Evolutionary conservation across 139 green algal genomes (phyloP).

Genomic region (Chlamydomonas asymmetrica): DNA sequence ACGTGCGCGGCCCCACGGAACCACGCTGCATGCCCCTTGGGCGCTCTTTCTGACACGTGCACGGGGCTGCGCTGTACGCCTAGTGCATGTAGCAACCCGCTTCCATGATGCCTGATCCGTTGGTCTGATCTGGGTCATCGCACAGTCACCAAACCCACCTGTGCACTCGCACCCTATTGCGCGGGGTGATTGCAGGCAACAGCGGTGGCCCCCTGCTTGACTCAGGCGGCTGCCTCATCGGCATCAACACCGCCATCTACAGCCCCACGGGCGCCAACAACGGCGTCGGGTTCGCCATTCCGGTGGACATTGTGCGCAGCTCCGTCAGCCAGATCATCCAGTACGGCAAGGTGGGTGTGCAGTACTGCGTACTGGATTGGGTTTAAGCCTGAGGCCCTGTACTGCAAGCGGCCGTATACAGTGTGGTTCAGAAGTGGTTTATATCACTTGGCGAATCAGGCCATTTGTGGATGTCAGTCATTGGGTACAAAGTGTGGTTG

Average conservation of each 20-base stretch:
- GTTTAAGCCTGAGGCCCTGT: not conserved
- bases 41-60: too few relatives aligned
- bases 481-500: too few relatives aligned
- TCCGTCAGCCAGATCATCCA: conserved; percentile 75
- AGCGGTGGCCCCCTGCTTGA: conserved; percentile 59
- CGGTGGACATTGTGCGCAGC: conserved; percentile 64
- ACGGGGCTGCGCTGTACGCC: too few relatives aligned
- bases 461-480: too few relatives aligned
- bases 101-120: too few relatives aligned
- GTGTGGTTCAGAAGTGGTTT: too few relatives aligned
- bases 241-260: conserved; percentile 73
- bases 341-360: conserved; percentile 44
- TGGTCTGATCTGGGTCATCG: too few relatives aligned
- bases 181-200: conserved; percentile 43
- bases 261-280: conserved; percentile 69
- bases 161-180: not conserved
- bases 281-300: conserved; percentile 86
- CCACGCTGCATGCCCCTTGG: too few relatives aligned
- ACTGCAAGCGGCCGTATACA: too few relatives aligned
- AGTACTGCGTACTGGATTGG: not conserved
- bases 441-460: too few relatives aligned
- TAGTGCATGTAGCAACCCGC: too few relatives aligned
- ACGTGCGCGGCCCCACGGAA: too few relatives aligned
- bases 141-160: not conserved
- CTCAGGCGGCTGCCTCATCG: conserved; percentile 60